A percentile compares a stretch with the other conserved stretches of the same genome.
phyloP scores from a whole-genome alignment of 1,284 basidiomycete genomes.

The Spongispora temasekensis region DNA sequence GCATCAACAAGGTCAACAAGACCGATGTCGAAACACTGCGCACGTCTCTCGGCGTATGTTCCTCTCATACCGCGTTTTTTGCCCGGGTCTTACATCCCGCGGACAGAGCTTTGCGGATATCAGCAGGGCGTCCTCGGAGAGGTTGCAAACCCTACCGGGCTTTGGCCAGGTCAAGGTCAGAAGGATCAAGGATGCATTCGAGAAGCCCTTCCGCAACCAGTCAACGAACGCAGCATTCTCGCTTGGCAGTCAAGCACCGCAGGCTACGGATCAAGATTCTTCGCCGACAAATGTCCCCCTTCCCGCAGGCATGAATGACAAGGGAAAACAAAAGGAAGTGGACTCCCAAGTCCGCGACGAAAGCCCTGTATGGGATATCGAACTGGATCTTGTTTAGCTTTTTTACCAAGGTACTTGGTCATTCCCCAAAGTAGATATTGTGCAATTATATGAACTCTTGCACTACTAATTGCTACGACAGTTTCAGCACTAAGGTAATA shows the following conservation, averaged over 20 bases:
- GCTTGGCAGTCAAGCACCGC: conserved; percentile 28
- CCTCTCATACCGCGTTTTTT: not conserved
- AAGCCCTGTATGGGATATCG: conserved; percentile 64
- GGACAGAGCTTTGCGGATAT: conserved; percentile 84
- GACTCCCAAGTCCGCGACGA: conserved; percentile 26
- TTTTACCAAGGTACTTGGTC: no score
- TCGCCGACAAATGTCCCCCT: conserved; percentile 15
- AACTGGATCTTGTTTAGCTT: conserved; percentile 37
- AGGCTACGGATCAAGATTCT: not conserved
- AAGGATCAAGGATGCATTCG: conserved; percentile 76
- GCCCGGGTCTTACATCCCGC: conserved; percentile 8
- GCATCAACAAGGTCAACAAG: conserved; percentile 94
- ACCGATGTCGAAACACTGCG: conserved; percentile 94
- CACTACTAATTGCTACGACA: no score
- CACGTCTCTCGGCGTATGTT: conserved; percentile 87
- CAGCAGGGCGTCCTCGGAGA: conserved; percentile 69
- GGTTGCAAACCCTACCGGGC: conserved; percentile 84
- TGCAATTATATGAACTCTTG: not conserved
- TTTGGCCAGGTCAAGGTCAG: conserved; percentile 95
- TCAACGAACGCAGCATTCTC: conserved; percentile 53
- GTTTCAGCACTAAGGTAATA: no score
- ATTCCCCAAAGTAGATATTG: no score
- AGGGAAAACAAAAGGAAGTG: conserved; percentile 24
- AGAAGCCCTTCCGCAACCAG: conserved; percentile 72
- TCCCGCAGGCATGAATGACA: conserved; percentile 7